Conservation (phyloP, 2,329 filamentous ascomycete species). For the Whalleya microplaca region DNA sequence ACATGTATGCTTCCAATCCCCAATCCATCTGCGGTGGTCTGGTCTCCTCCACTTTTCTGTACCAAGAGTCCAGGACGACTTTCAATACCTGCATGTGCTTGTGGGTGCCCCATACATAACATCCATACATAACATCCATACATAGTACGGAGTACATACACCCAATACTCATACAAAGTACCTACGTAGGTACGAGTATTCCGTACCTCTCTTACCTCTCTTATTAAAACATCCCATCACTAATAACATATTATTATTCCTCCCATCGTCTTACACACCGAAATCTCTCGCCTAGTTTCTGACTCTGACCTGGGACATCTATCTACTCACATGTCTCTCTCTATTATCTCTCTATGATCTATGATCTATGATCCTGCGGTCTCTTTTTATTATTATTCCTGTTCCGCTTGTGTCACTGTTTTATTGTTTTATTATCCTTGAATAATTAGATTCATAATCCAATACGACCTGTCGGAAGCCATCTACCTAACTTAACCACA, state of each 20-base stretch:
- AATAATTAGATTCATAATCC: conserved; percentile 17
- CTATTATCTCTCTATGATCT: not conserved
- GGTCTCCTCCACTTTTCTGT: conserved; percentile 10
- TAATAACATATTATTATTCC: no score
- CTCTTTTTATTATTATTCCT: conserved; percentile 3
- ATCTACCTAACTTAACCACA: conserved; percentile 1
- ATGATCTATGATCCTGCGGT: not conserved
- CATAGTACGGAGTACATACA: no score
- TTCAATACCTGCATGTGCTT: conserved; percentile 21
- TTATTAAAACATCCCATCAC: conserved; percentile 21
- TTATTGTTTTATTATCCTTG: conserved; percentile 13
- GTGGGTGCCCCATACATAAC: not conserved
- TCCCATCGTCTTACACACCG: conserved; percentile 19
- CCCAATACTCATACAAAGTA: no score
- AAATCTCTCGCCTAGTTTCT: conserved; percentile 17
- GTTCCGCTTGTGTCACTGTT: conserved; percentile 16
- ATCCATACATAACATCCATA: no score
- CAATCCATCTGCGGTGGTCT: no score
- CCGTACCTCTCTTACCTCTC: no score
- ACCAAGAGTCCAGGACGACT: not conserved
- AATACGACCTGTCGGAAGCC: conserved; percentile 12
- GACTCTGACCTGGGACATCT: conserved; percentile 2
- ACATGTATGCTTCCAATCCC: no score
- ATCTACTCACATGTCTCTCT: conserved; percentile 4
- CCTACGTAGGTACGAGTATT: no score